Conservation (phyloP, 208 protist species). For the Angomonas ambiguus region DNA sequence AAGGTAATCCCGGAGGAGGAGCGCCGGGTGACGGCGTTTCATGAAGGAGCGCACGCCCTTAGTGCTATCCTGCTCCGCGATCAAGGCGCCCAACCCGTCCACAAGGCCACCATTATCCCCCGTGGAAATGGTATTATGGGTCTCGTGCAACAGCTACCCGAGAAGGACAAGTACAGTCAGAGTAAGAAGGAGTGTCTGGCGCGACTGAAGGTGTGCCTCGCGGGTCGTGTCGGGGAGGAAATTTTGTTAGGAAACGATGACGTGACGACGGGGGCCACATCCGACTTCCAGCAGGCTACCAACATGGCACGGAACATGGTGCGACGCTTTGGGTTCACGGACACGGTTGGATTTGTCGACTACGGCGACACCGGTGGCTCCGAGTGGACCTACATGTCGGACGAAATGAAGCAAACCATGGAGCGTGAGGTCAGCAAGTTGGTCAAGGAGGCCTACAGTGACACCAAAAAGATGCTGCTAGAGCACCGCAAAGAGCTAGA, state of each 20-base stretch:
- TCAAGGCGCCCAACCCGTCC: slow-evolving; percentile 79
- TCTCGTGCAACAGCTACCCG: slow-evolving; percentile 84
- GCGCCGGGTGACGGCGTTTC: slow-evolving; percentile 83
- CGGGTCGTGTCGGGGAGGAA: slow-evolving; percentile 95
- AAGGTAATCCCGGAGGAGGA: slow-evolving; percentile 87
- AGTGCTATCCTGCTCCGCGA: slow-evolving; percentile 73
- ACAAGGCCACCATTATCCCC: slow-evolving; percentile 91
- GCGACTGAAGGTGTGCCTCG: slow-evolving; percentile 82
- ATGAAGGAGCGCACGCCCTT: slow-evolving; percentile 87
- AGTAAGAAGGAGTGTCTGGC: slow-evolving; percentile 82
- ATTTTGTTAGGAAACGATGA: slow-evolving; percentile 93
- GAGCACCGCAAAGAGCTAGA: slow-evolving; percentile 64
- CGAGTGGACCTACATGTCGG: slow-evolving; percentile 88
- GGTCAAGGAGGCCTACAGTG: slow-evolving; percentile 66
- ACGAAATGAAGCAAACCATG: slow-evolving; percentile 86
- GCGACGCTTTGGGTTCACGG: slow-evolving; percentile 88
- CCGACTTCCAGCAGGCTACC: slow-evolving; percentile 90
- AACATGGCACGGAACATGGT: slow-evolving; percentile 88
- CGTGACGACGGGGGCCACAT: slow-evolving; percentile 90
- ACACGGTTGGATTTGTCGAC: slow-evolving; percentile 79
- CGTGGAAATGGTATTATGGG: slow-evolving; percentile 89
- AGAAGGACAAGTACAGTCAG: slow-evolving; percentile 85
- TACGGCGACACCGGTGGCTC: slow-evolving; percentile 70
- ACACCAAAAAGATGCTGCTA: slow-evolving; percentile 64
- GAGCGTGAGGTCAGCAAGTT: slow-evolving; percentile 74